Conservation (phyloP, 805 yeast genomes). For the Teunomyces panamensis region DNA sequence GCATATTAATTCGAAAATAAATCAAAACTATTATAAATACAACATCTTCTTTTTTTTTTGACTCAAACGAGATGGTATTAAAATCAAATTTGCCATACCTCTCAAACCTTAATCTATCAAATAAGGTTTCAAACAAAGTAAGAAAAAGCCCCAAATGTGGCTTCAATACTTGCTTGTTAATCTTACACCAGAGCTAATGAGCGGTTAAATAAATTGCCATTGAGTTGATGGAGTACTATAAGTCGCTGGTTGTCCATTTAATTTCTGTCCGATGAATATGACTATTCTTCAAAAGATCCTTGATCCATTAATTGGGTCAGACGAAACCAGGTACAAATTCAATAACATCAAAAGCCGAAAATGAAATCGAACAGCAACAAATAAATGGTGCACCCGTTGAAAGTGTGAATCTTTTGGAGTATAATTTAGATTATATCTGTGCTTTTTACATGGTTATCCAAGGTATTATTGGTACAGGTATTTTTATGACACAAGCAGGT, state of each 20-base stretch:
- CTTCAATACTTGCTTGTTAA: no score
- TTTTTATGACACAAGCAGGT: constrained; percentile 66
- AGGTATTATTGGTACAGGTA: constrained; percentile 75
- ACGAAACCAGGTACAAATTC: constrained; percentile 2
- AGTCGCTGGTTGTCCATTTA: not conserved
- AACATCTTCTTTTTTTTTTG: no score
- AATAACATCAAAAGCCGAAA: constrained; percentile 4
- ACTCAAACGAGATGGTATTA: no score
- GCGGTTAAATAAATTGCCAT: no score
- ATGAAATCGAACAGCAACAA: constrained; percentile 13
- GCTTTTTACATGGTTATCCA: constrained; percentile 66
- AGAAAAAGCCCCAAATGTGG: no score
- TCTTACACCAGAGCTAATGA: no score
- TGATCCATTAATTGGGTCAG: constrained; percentile 6
- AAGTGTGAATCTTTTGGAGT: constrained; percentile 33
- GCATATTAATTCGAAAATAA: not conserved
- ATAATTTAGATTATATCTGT: constrained; percentile 32
- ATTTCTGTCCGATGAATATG: not conserved
- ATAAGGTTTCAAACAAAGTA: no score
- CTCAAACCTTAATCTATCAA: no score
- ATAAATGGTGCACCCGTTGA: constrained; percentile 42
- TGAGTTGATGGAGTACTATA: not conserved
- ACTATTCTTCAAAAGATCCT: not conserved
- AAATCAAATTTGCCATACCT: no score
- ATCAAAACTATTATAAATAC: no score